These are phyloP conservation scores for Volvox reticuliferus DNA, from an alignment of 139 green algal species.

Conservation along the genomic window DNA sequence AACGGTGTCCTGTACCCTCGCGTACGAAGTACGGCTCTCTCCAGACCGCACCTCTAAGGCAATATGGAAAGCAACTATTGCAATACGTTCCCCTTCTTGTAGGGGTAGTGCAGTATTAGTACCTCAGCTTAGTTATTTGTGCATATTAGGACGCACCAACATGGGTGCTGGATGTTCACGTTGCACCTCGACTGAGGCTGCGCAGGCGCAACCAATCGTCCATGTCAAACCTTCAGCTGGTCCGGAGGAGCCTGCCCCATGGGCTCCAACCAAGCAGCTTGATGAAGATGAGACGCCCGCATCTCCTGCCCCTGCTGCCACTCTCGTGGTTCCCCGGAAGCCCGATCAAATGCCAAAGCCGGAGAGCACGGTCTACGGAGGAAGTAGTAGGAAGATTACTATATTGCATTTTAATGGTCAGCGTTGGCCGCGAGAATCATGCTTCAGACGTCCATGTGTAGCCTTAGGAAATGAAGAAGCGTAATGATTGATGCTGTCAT, in stretches of 20 bases:
- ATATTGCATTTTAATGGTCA: conserved; percentile 45
- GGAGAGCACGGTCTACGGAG: not conserved
- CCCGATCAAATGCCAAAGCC: not conserved
- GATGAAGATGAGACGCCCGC: conserved; percentile 5
- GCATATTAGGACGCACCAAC: not conserved
- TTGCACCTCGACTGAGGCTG: not conserved
- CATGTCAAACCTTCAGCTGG: not conserved
- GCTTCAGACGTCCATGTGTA: not conserved
- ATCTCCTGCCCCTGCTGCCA: conserved; percentile 6
- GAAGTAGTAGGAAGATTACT: conserved; percentile 16
- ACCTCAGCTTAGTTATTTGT: not conserved
- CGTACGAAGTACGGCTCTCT: not conserved
- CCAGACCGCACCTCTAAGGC: not conserved
- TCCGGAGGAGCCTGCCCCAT: not conserved
- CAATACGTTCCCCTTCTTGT: not conserved
- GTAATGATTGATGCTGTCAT: not conserved
- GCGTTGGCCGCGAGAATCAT: not conserved
- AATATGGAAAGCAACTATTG: not conserved
- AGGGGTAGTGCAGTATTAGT: not conserved
- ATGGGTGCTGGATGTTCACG: conserved; percentile 28
- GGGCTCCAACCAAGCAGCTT: not conserved
- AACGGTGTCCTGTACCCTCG: not conserved
- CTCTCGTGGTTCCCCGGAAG: not conserved
- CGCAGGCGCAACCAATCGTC: not conserved
- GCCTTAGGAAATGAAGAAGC: not conserved